Evolutionary conservation across 2,329 filamentous ascomycete genomes (phyloP).

Genomic region (Didymella arachidicola): DNA sequence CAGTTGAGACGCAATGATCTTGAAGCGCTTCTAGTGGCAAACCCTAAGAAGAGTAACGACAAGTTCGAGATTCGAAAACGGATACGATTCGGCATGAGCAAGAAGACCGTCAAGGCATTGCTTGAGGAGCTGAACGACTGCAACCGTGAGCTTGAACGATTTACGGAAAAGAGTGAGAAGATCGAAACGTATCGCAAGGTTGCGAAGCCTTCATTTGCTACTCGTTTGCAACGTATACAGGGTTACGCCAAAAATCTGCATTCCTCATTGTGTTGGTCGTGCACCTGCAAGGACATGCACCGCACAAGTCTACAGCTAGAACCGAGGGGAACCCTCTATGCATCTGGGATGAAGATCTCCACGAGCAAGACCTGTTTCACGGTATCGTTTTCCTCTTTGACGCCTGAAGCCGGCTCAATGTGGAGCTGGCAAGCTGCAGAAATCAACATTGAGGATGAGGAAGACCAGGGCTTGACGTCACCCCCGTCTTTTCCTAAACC

Average conservation of each 20-base stretch:
- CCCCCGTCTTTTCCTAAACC: conserved; percentile 26
- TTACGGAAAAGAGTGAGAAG: conserved; percentile 49
- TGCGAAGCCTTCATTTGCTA: conserved; percentile 46
- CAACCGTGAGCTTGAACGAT: conserved; percentile 51
- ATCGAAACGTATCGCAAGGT: conserved; percentile 47
- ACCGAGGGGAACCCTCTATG: conserved; percentile 37
- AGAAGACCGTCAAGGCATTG: conserved; percentile 47
- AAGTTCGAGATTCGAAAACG: conserved; percentile 49
- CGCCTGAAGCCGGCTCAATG: conserved; percentile 21
- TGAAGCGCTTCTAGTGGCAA: conserved; percentile 46
- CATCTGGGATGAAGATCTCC: conserved; percentile 22
- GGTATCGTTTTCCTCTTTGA: conserved; percentile 41
- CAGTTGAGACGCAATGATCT: conserved; percentile 48
- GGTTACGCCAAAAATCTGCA: conserved; percentile 46
- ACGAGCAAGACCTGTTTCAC: conserved; percentile 42
- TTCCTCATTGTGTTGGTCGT: conserved; percentile 45
- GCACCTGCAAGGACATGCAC: conserved; percentile 45
- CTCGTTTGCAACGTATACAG: conserved; percentile 45
- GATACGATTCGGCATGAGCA: conserved; percentile 48
- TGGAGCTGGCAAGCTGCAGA: conserved; percentile 48
- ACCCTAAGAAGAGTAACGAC: conserved; percentile 42
- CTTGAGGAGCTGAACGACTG: conserved; percentile 49
- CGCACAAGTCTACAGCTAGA: conserved; percentile 47
- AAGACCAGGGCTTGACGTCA: conserved; percentile 24
- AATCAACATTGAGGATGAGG: conserved; percentile 38